Evolutionary conservation across 441 rosid species (phyloP).

Genomic region (Mallotus japonicus): DNA sequence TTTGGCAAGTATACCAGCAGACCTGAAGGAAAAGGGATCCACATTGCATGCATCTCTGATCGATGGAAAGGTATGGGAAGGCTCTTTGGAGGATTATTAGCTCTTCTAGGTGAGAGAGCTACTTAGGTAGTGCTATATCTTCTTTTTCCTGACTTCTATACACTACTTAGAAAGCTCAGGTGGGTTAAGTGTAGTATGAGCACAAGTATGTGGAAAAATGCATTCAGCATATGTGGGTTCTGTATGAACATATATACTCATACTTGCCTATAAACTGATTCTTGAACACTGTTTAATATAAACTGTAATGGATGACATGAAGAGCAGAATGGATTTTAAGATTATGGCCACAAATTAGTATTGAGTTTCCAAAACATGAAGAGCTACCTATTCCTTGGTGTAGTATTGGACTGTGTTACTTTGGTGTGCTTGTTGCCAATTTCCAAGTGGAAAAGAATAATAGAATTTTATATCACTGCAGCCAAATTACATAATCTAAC

Average conservation of each 20-base stretch:
- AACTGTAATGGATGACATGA: neutral
- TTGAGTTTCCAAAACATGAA: neutral
- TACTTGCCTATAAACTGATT: neutral
- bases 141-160: neutral
- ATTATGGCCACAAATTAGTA: slow-evolving; percentile 14
- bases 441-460: neutral
- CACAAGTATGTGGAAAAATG: neutral
- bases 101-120: slow-evolving; percentile 18
- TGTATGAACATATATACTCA: neutral
- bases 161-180: neutral
- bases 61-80: slow-evolving; percentile 71
- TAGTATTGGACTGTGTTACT: neutral
- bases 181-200: neutral
- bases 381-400: neutral
- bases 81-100: slow-evolving; percentile 17
- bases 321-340: neutral
- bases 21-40: slow-evolving; percentile 69
- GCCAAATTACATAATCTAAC: neutral
- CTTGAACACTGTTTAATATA: neutral
- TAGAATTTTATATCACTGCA: neutral
- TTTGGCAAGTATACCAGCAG: slow-evolving; percentile 70
- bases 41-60: slow-evolving; percentile 58
- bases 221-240: neutral
- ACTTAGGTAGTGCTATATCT: neutral
- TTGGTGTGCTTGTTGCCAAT: neutral